Evolutionary conservation across 768 basidiomycete species (phyloP), one percentile per base, ranked within the genome.

Genomic region (Rhodocollybia butyracea): DNA sequence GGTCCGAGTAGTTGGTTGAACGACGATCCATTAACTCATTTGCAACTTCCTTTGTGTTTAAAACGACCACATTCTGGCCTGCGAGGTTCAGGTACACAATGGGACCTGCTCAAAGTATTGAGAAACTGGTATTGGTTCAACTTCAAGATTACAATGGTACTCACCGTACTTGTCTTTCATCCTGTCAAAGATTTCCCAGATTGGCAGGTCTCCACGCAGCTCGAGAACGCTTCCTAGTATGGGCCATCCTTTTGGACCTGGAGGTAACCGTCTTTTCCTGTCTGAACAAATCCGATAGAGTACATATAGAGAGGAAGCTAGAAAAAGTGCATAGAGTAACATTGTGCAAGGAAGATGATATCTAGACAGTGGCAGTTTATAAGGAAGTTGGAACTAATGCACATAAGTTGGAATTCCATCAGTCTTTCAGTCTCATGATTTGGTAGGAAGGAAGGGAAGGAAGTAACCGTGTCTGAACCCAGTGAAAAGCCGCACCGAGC

Each of bases 201-300:
- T 2, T 27, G 22, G 39, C 1, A 30, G 11, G 3, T 29, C 17
- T 8, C 29, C 11, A 17, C 22, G 22, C 17, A 54, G 57, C 41
- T 62, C 54, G n/a, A 62, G 56, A 13, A 66, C 34, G 39, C 60
- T 72, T 5, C 70, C 71, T 1, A 71, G 24, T n/a, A 71, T n/a
- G 21, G 71, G 71, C 39, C 73, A 63, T 12, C 64, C 67, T 8
- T 32, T 54, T 0, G 73, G 72, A 10, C 72, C 72, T 1, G 70
- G 70, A 32, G 67, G 68, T 0, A 72, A 55, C 10, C 63, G 55
- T 50, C n/a, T n/a, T n/a, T n/a, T 48, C 30, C 26, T n/a, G 10
- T n/a, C n/a, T n/a, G n/a, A n/a, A n/a, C n/a, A n/a, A n/a, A n/a
- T n/a, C n/a, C n/a, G n/a, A n/a, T n/a, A n/a, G n/a, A n/a, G n/a